Evolutionary conservation across 1,284 basidiomycete genomes (phyloP), one percentile per base, ranked within the genome.

Genomic region (Cronartium quercuum): DNA sequence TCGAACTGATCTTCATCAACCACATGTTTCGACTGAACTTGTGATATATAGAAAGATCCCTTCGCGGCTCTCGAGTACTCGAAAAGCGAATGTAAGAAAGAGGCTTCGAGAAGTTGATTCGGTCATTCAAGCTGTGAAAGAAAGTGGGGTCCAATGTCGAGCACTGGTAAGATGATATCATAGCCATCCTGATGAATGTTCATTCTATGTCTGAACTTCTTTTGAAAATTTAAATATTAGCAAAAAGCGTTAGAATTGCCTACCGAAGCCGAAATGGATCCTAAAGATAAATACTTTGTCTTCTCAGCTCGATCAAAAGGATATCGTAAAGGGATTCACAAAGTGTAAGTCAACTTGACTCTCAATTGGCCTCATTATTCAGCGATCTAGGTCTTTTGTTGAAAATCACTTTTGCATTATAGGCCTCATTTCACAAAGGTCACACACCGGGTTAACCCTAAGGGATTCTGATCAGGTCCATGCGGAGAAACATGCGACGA

Each of bases 251-350:
- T 66, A 21, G 51, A 68, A 44, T 64, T 76, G 24, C 76, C 74
- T 15, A 69, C 58, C n/a, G 76, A 76, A 68, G 58, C 41, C 47
- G 66, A 64, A 42, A 76, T 76, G 76, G 34, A 51, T 37, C 61
- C 74, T 7, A 73, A 58, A 44, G 76, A 76, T 51, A 76, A 76
- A 68, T 76, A 76, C 62, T 68, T 69, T 41, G 73, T 69, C 18
- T 76, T 74, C 55, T 67, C 67, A 6, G 68, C 73, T 38, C 66
- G 68, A 10, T 58, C 44, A 3, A 74, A 70, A 63, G 75, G 67
- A 40, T 76, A 76, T 62, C 73, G 76, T 18, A 76, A 76, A 66
- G 76, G 76, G 47, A 75, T 76, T 3, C 76, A 76, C 34, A 76
- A 76, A 69, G 74, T 76, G 51, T 69, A 68, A 35, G 66, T 40